phyloP scores from a whole-genome alignment of 2,329 filamentous ascomycete species.

The Raffaelea albimanens region DNA sequence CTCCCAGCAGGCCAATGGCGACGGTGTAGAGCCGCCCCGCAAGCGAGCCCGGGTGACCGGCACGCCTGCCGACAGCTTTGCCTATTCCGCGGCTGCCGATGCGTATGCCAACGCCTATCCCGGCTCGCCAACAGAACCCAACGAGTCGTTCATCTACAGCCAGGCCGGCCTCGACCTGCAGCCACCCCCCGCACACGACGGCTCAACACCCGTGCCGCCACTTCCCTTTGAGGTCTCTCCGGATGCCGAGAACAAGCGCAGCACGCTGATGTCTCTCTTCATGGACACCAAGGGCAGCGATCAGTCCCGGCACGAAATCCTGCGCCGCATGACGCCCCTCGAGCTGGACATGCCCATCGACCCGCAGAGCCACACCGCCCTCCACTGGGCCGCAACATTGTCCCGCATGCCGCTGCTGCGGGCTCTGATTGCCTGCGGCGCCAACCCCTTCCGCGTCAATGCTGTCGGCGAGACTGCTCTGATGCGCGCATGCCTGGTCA shows the following conservation, averaged over 20 bases:
- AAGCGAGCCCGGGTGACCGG: constrained; percentile 60
- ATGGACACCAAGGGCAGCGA: constrained; percentile 64
- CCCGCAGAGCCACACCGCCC: constrained; percentile 74
- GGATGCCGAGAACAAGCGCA: constrained; percentile 70
- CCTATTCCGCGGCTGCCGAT: constrained; percentile 30
- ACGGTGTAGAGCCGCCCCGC: constrained; percentile 65
- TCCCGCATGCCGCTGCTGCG: constrained; percentile 76
- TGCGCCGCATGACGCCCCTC: constrained; percentile 63
- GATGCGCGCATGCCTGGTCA: constrained; percentile 86
- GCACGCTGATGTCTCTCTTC: constrained; percentile 73
- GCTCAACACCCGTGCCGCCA: constrained; percentile 53
- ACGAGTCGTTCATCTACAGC: constrained; percentile 67
- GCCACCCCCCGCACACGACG: constrained; percentile 36
- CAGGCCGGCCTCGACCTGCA: constrained; percentile 32
- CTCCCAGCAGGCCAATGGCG: constrained; percentile 34
- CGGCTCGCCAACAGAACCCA: constrained; percentile 69
- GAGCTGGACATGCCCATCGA: constrained; percentile 94
- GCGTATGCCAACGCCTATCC: constrained; percentile 40
- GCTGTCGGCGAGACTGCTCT: constrained; percentile 83
- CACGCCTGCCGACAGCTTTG: constrained; percentile 49
- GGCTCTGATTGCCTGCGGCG: constrained; percentile 72
- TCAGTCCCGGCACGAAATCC: constrained; percentile 61
- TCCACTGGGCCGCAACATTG: constrained; percentile 94
- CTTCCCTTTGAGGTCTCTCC: constrained; percentile 51
- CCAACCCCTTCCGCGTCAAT: constrained; percentile 82